Percentiles rank a stretch among this genome's conserved stretches.
These are phyloP conservation scores for Hyaloscypha variabilis DNA, from an alignment of 495 filamentous ascomycete genomes.

Conservation along the genomic window DNA sequence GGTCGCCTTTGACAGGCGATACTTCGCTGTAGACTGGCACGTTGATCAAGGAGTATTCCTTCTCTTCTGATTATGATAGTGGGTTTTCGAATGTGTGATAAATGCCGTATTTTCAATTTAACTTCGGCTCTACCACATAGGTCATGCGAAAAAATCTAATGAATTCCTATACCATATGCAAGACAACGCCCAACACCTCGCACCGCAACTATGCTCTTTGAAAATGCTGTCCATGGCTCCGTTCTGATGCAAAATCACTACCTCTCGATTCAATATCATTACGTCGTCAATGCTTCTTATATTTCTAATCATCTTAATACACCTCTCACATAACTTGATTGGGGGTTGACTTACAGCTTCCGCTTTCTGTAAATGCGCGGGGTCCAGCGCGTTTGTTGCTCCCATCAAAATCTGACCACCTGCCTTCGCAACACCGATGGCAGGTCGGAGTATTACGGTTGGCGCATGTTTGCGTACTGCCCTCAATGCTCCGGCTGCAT, in stretches of 20 bases:
- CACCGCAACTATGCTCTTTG: slow-evolving; percentile 3
- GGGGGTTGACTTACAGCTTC: slow-evolving; percentile 72
- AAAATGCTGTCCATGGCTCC: slow-evolving; percentile 21
- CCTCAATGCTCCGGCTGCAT: slow-evolving; percentile 77
- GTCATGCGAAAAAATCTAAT: neutral
- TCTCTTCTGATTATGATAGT: too few relatives aligned
- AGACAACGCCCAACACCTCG: neutral
- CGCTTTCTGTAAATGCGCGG: slow-evolving; percentile 75
- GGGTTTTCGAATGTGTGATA: neutral
- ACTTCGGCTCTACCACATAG: neutral
- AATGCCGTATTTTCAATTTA: neutral
- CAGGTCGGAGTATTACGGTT: slow-evolving; percentile 84
- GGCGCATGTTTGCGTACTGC: slow-evolving; percentile 83
- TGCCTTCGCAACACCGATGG: slow-evolving; percentile 85
- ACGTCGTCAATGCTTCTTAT: slow-evolving; percentile 36
- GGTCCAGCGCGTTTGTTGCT: slow-evolving; percentile 91
- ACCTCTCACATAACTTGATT: neutral
- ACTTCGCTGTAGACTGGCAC: too few relatives aligned
- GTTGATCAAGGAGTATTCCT: too few relatives aligned
- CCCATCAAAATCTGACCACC: slow-evolving; percentile 88
- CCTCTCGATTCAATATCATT: neutral
- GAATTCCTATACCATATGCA: neutral
- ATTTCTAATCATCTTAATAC: slow-evolving; percentile 33
- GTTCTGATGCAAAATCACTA: slow-evolving; percentile 24
- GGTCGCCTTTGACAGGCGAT: too few relatives aligned